Evolutionary conservation across 2,329 filamentous ascomycete genomes (phyloP).

Genomic region (Diaporthe sp.): DNA sequence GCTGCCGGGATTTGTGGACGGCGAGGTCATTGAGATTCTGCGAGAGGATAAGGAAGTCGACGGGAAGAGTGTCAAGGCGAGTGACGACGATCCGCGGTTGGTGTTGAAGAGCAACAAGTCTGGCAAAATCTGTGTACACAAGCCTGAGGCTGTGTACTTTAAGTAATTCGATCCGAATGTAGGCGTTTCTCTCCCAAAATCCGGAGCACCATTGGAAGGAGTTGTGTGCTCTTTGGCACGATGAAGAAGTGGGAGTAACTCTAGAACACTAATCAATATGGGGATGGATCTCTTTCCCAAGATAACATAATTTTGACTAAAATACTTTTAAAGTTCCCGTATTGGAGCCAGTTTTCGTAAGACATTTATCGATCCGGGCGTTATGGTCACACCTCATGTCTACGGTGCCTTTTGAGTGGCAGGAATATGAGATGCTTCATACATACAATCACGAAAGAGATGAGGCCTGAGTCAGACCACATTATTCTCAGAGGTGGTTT

Average conservation of each 20-base stretch:
- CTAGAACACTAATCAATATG: no score
- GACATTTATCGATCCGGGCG: no score
- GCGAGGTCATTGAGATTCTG: conserved; percentile 42
- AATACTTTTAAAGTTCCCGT: rapidly evolving
- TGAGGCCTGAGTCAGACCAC: no score
- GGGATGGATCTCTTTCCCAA: no score
- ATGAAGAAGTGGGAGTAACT: no score
- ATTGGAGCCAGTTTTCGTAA: rapidly evolving
- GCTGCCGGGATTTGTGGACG: conserved; percentile 40
- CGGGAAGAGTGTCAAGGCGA: conserved; percentile 41
- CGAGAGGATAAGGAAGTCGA: conserved; percentile 36
- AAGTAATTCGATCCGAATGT: conserved; percentile 41
- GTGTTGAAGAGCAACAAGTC: conserved; percentile 36
- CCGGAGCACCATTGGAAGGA: not conserved
- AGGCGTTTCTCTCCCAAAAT: not conserved
- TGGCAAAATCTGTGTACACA: conserved; percentile 42
- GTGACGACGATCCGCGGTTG: conserved; percentile 39
- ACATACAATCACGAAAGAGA: no score
- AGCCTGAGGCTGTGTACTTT: conserved; percentile 50
- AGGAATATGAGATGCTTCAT: no score
- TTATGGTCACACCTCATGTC: no score
- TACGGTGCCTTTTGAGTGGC: no score
- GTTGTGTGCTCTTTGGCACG: no score
- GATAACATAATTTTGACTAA: not conserved
- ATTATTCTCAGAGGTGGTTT: no score